These are phyloP conservation scores for Phytophthora citrophthora DNA, from an alignment of 352 stramenopile genomes.

Conservation along the genomic window DNA sequence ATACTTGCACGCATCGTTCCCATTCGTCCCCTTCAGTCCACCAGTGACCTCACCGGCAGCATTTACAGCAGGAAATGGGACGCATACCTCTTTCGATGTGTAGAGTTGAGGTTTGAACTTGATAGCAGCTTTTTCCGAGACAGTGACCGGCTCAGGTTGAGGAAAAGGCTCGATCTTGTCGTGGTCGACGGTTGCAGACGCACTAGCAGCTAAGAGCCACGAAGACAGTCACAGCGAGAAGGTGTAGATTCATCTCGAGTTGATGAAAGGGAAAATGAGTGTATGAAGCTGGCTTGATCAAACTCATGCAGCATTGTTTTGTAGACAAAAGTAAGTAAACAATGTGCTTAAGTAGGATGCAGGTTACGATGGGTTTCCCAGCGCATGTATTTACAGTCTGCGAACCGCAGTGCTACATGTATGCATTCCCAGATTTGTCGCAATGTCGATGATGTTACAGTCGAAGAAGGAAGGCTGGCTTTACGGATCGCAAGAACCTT, in stretches of 20 bases:
- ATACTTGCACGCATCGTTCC: slow-evolving; percentile 6
- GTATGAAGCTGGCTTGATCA: no score
- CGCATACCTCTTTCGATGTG: background rate
- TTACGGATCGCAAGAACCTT: no score
- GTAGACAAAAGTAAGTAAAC: no score
- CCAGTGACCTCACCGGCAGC: background rate
- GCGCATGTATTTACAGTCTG: no score
- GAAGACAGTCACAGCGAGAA: background rate
- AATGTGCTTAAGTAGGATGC: no score
- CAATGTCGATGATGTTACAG: no score
- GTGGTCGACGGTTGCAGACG: background rate
- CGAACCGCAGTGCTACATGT: no score
- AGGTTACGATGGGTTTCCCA: no score
- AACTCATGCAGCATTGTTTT: no score
- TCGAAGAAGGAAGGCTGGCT: no score
- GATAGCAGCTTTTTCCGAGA: slow-evolving; percentile 4
- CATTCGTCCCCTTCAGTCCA: slow-evolving; percentile 1
- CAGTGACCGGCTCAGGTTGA: background rate
- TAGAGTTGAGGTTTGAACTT: slow-evolving; percentile 5
- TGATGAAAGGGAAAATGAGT: background rate
- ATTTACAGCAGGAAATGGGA: slow-evolving; percentile 8
- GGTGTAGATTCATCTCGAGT: background rate
- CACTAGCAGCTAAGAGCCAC: background rate
- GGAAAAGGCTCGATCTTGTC: background rate
- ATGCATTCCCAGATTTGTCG: no score